phyloP scores from a whole-genome alignment of 1,284 basidiomycete genomes.

The Ganoderma sp. region DNA sequence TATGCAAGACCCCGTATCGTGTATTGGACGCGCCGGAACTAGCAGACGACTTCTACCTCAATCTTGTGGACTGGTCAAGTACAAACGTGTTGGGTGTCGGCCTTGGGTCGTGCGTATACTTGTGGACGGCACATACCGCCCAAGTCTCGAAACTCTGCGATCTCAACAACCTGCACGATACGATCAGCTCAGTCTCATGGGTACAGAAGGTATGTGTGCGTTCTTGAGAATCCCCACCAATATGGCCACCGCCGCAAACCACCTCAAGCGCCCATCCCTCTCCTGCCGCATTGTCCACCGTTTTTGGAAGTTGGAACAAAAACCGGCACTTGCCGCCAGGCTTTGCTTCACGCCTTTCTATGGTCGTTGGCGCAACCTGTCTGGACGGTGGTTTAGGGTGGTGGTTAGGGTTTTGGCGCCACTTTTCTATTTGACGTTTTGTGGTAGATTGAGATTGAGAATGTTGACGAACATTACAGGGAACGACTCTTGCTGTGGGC shows the following conservation, averaged over 20 bases:
- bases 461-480: conserved; percentile 48
- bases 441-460: background rate
- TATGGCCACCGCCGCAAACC: background rate
- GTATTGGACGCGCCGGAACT: conserved; percentile 97
- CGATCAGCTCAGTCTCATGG: conserved; percentile 89
- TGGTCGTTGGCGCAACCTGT: background rate
- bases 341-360: background rate
- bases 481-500: conserved; percentile 90
- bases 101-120: conserved; percentile 90
- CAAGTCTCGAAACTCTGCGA: conserved; percentile 93
- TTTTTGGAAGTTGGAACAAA: conserved; percentile 8
- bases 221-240: conserved; percentile 3
- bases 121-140: conserved; percentile 96
- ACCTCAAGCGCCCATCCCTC: background rate
- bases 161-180: conserved; percentile 64
- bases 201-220: conserved; percentile 73
- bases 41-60: conserved; percentile 98
- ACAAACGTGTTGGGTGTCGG: conserved; percentile 96
- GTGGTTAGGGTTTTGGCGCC: background rate
- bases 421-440: background rate
- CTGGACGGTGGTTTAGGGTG: background rate
- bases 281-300: conserved; percentile 2
- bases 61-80: conserved; percentile 96
- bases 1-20: conserved; percentile 96
- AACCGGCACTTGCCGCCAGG: conserved; percentile 6